These are phyloP conservation scores for Eimeria sp. DNA, from an alignment of 169 alveolate genomes.

Conservation along the genomic window DNA sequence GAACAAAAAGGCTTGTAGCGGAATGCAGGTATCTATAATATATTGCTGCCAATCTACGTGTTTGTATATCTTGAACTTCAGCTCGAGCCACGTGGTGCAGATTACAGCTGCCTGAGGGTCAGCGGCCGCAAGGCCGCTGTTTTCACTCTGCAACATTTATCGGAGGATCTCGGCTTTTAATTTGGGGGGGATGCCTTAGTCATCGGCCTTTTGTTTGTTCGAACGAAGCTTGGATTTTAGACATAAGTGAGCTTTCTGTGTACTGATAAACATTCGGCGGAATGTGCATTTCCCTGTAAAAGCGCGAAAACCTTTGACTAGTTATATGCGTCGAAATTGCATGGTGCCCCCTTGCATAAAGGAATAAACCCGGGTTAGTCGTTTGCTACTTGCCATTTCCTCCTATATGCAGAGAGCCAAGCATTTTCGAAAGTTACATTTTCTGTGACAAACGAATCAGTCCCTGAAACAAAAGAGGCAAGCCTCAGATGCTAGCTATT, in stretches of 20 bases:
- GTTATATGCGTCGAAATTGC: neutral
- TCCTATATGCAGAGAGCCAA: neutral
- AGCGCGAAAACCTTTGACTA: neutral
- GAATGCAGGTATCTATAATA: neutral
- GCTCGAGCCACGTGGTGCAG: conserved; percentile 65
- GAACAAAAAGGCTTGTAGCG: neutral
- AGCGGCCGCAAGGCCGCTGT: conserved; percentile 55
- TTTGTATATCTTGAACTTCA: neutral
- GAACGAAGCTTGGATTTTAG: conserved; percentile 57
- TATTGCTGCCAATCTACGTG: neutral
- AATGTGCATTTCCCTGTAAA: neutral
- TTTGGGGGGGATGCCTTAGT: conserved; percentile 69
- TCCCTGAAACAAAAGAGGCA: neutral
- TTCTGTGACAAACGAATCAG: neutral
- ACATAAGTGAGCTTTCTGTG: conserved; percentile 25
- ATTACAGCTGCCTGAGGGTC: neutral
- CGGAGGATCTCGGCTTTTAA: conserved; percentile 57
- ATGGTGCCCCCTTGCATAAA: neutral
- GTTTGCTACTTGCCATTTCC: neutral
- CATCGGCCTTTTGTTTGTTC: conserved; percentile 50
- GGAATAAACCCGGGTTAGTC: neutral
- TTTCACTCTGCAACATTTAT: conserved; percentile 62
- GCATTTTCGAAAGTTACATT: neutral
- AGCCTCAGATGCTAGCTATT: neutral
- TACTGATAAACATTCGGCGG: neutral